These are phyloP conservation scores for Magnolia kwangsiensis DNA, from an alignment of 164 flowering plant genomes.

Conservation along the genomic window DNA sequence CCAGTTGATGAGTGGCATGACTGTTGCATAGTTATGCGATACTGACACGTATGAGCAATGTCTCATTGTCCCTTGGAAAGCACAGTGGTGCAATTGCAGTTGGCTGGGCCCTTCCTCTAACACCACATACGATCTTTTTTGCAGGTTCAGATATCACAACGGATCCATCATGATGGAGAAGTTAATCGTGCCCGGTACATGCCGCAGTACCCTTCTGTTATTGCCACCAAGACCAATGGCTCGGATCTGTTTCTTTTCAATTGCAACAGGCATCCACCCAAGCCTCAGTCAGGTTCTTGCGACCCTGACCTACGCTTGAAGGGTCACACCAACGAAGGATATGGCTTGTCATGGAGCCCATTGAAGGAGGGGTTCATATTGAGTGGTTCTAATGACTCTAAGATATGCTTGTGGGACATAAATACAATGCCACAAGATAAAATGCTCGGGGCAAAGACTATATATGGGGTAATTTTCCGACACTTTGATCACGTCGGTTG, in stretches of 20 bases:
- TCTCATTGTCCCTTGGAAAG: not conserved
- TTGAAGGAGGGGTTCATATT: conserved; percentile 70
- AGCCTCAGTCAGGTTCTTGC: conserved; percentile 25
- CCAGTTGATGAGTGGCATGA: not conserved
- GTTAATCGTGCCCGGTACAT: conserved; percentile 81
- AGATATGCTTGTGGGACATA: conserved; percentile 88
- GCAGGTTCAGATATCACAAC: conserved; percentile 66
- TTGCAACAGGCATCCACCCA: conserved; percentile 36
- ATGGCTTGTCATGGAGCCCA: conserved; percentile 90
- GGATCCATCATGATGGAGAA: conserved; percentile 80
- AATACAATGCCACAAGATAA: conserved; percentile 44
- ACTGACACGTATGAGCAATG: not conserved
- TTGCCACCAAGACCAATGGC: conserved; percentile 79
- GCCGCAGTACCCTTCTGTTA: conserved; percentile 64
- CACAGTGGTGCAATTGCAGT: not conserved
- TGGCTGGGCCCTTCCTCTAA: not conserved
- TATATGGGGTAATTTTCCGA: conserved; percentile 50
- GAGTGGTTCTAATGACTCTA: conserved; percentile 84
- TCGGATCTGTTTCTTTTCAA: conserved; percentile 72
- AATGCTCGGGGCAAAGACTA: conserved; percentile 50
- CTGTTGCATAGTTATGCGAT: too few relatives aligned
- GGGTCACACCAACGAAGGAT: conserved; percentile 92
- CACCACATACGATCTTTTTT: not conserved
- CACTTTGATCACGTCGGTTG: not conserved
- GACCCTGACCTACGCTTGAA: conserved; percentile 70